Base-by-base conservation (phyloP, 257 asterid species). In the Parsonsia alboflavescens region DNA sequence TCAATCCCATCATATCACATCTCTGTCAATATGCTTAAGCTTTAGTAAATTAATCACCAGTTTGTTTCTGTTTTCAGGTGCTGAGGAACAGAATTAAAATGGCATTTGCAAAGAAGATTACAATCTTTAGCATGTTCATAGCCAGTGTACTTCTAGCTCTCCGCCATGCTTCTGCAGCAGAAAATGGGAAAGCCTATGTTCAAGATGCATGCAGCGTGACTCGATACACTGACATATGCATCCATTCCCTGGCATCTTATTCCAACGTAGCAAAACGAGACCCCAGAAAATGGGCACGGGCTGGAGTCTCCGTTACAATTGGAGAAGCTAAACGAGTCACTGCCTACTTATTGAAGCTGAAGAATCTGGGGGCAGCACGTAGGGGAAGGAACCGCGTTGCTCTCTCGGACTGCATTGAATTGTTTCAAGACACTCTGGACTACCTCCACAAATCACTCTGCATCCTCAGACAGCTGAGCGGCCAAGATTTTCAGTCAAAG, bases 211-310 rank as follows among this genome's bases (percentile, higher is more conserved):
- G 97, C 71, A 85, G 91, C 30, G 91, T 80, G 41, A 89, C 97
- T 4, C 90, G 59, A 13, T 87, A 89, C 67, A 90, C 28, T 3
- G 85, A 83, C 65, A 44, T 90, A 0, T 92, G 97, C 75, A 33
- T 86, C 30, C 88, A 33, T 7, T 79, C 93, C 0, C 83, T 92
- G 0, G 48, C 91, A 2, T 59, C 96, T 7, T 92, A 81, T 62
- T 85, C 96, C 6, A 73, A 52, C 62, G 57, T 49, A 0, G 96
- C 96, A 22, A 86, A 69, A 48, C 36, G 58, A 69, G 81, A 81
- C 73, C 96, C 96, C 3, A 65, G 76, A 10, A 75, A 16, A 59
- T 90, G 96, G 97, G 97, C 96, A 0, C 80, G 97, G 4, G 96
- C 92, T 0, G 93, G 92, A 2, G 90, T 90, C 50, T 89, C 97